Percentiles rank a stretch among this genome's conserved stretches.
These are phyloP conservation scores for Brasenia schreberi DNA, from an alignment of 164 flowering plant species.

Conservation along the genomic window DNA sequence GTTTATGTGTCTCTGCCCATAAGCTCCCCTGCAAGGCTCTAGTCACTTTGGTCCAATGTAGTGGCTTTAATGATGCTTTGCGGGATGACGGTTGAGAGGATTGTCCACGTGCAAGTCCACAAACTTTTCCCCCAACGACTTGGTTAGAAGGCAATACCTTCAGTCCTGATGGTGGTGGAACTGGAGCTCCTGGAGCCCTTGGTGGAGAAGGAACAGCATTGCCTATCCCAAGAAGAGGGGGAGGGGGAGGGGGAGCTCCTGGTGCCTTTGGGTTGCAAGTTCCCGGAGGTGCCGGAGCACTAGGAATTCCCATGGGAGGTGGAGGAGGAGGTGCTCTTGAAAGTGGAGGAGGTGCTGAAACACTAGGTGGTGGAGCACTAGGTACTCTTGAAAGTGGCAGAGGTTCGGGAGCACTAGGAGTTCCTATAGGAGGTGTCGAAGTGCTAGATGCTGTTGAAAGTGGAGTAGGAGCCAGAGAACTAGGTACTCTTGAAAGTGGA, in stretches of 20 bases:
- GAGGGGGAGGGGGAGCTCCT: not conserved
- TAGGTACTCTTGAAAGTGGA: slow-evolving; percentile 3
- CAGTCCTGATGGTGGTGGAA: slow-evolving; percentile 26
- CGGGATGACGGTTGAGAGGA: slow-evolving; percentile 27
- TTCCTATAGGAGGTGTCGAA: too few species aligned
- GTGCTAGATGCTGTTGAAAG: too few species aligned
- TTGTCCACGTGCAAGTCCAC: slow-evolving; percentile 36
- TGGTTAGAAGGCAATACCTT: slow-evolving; percentile 3
- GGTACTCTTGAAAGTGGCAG: too few species aligned
- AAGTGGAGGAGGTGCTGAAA: not conserved
- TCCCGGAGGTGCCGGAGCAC: not conserved
- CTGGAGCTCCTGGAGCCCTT: slow-evolving; percentile 38
- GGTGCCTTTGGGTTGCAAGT: too few species aligned
- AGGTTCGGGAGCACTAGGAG: too few species aligned
- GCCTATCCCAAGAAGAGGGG: slow-evolving; percentile 19
- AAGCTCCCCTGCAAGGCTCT: slow-evolving; percentile 91
- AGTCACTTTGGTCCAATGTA: slow-evolving; percentile 95
- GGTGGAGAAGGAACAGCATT: slow-evolving; percentile 42
- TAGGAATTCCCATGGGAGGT: slow-evolving; percentile 4
- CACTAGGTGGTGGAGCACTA: too few species aligned
- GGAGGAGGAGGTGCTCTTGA: slow-evolving; percentile 11
- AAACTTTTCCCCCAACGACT: slow-evolving; percentile 9
- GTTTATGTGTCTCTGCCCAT: slow-evolving; percentile 88
- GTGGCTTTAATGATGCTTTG: slow-evolving; percentile 68
- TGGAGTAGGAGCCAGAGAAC: slow-evolving; percentile 3